phyloP scores from a whole-genome alignment of 768 basidiomycete species.

The Rhodosporidiobolus sp. region DNA sequence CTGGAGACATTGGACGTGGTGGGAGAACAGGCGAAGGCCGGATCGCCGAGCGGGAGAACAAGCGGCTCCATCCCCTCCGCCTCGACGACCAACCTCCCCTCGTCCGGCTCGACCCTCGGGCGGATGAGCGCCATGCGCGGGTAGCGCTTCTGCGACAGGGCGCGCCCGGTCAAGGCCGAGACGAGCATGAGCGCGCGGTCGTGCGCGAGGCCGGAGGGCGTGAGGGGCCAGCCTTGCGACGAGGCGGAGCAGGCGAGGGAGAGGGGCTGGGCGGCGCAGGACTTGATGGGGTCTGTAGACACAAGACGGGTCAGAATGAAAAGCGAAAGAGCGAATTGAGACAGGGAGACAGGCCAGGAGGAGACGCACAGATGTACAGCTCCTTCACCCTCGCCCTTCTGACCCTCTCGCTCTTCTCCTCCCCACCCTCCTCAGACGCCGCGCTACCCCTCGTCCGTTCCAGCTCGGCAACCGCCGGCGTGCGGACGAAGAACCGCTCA shows the following conservation, averaged over 20 bases:
- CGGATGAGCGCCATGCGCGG: constrained; percentile 43
- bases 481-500: constrained; percentile 36
- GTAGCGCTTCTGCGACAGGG: constrained; percentile 41
- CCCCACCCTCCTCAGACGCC: not conserved
- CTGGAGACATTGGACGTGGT: not conserved
- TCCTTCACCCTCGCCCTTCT: constrained; percentile 2
- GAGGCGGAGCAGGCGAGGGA: constrained; percentile 9
- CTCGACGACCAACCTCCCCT: constrained; percentile 11
- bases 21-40: not conserved
- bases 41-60: constrained; percentile 18
- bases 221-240: constrained; percentile 39
- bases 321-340: not conserved
- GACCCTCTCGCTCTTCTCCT: not conserved
- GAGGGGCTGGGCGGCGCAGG: constrained; percentile 39
- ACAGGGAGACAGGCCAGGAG: no score
- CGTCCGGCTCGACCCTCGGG: constrained; percentile 19
- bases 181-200: constrained; percentile 45
- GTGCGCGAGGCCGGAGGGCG: constrained; percentile 37
- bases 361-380: constrained; percentile 29
- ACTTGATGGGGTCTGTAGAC: constrained; percentile 43
- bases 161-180: constrained; percentile 28
- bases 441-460: fast-evolving
- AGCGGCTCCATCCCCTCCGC: constrained; percentile 27
- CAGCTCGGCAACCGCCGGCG: not conserved
- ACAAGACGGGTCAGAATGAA: no score